Percentiles rank a stretch among this genome's conserved stretches.
These are phyloP conservation scores for Eudorina sp. DNA, from an alignment of 139 green algal genomes.

Conservation along the genomic window DNA sequence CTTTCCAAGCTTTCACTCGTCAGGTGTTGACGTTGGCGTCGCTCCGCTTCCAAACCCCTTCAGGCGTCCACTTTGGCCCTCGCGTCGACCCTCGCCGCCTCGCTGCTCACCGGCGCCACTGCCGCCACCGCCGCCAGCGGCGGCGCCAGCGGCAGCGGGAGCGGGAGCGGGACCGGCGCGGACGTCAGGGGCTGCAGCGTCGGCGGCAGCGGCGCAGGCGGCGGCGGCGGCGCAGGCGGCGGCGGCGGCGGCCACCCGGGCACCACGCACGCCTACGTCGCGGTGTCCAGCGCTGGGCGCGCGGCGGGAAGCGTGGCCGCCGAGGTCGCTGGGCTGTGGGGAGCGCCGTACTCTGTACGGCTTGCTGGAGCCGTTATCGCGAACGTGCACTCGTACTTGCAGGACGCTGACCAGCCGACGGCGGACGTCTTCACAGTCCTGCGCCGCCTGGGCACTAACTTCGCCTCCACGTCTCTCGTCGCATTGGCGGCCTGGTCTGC, in stretches of 20 bases:
- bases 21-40: too few species aligned
- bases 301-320: background rate
- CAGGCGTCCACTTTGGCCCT: conserved; percentile 6
- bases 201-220: background rate
- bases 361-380: background rate
- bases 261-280: background rate
- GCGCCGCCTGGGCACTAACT: background rate
- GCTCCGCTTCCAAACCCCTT: too few species aligned
- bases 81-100: background rate
- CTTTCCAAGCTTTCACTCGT: too few species aligned
- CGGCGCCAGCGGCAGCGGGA: background rate
- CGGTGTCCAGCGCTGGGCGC: background rate
- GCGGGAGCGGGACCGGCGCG: background rate
- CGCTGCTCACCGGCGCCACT: background rate
- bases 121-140: background rate
- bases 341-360: background rate
- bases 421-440: background rate
- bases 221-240: background rate
- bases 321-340: background rate
- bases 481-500: background rate
- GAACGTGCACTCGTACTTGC: background rate
- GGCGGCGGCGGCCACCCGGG: background rate
- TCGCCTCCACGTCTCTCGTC: background rate
- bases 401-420: background rate
- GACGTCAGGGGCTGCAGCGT: background rate